Conservation (phyloP, 2,329 filamentous ascomycete genomes). For the Dactylellina drechsleri region DNA sequence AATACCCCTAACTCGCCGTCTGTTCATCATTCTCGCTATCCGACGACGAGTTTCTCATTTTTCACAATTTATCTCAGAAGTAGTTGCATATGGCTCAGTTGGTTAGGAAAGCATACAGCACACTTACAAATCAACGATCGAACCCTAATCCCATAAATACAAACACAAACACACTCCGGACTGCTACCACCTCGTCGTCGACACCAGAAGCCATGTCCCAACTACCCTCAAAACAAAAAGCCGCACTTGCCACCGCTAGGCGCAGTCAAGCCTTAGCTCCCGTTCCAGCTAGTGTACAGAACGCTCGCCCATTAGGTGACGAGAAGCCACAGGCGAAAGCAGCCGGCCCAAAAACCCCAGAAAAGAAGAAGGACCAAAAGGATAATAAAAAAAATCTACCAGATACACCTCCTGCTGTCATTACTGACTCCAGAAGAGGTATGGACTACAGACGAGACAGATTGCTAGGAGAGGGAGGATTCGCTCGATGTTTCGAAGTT, state of each 20-base stretch:
- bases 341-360: slow-evolving; percentile 55
- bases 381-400: slow-evolving; percentile 58
- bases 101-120: slow-evolving; percentile 39
- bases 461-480: slow-evolving; percentile 58
- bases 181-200: slow-evolving; percentile 10
- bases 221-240: slow-evolving; percentile 50
- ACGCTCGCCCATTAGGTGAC: slow-evolving; percentile 39
- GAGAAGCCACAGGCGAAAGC: slow-evolving; percentile 41
- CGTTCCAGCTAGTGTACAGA: slow-evolving; percentile 50
- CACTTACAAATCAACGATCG: slow-evolving; percentile 26
- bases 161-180: no score
- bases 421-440: slow-evolving; percentile 57
- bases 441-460: slow-evolving; percentile 57
- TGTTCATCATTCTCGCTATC: not conserved
- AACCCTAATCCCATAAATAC: slow-evolving; percentile 2
- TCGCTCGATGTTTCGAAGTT: slow-evolving; percentile 58
- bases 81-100: slow-evolving; percentile 31
- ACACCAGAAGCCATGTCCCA: slow-evolving; percentile 43
- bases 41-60: not conserved
- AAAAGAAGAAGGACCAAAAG: slow-evolving; percentile 56
- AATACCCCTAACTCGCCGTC: not conserved
- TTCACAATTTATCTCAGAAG: not conserved
- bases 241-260: slow-evolving; percentile 54
- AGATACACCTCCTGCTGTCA: slow-evolving; percentile 57
- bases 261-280: slow-evolving; percentile 51